Evolutionary conservation across 345 rosid genomes (phyloP).

Genomic region (Salix purpurea): DNA sequence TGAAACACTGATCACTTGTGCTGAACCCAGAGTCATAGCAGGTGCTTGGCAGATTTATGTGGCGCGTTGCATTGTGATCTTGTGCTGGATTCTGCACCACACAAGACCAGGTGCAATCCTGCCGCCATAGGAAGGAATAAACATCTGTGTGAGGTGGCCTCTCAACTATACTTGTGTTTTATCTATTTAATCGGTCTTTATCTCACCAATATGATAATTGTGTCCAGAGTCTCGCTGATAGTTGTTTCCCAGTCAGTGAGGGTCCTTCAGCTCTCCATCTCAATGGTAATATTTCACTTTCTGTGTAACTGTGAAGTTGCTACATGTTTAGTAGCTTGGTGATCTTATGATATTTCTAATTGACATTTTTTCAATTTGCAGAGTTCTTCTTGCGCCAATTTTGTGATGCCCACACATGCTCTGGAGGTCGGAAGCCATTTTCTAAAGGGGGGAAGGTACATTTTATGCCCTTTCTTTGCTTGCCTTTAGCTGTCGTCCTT

Average conservation of each 20-base stretch:
- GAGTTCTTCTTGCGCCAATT: conserved; percentile 32
- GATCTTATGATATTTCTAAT: neutral
- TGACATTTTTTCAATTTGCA: neutral
- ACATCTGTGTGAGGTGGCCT: conserved; percentile 31
- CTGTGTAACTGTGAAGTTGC: neutral
- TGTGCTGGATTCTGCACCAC: conserved; percentile 18
- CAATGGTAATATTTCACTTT: conserved; percentile 24
- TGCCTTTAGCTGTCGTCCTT: neutral
- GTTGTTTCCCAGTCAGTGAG: conserved; percentile 27
- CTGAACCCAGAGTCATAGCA: conserved; percentile 21
- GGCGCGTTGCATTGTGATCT: conserved; percentile 30
- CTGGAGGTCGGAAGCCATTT: conserved; percentile 18
- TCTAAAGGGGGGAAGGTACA: conserved; percentile 26
- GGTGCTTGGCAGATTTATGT: conserved; percentile 32
- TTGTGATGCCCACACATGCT: conserved; percentile 32
- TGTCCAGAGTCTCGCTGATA: conserved; percentile 27
- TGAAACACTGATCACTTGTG: conserved; percentile 18
- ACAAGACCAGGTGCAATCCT: conserved; percentile 30
- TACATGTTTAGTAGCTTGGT: neutral
- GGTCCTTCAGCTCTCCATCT: conserved; percentile 27
- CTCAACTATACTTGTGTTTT: neutral
- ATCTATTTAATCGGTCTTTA: neutral
- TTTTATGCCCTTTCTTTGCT: neutral
- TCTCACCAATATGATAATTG: conserved; percentile 14
- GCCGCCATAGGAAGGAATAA: conserved; percentile 27